Base-by-base conservation (phyloP, 2,329 filamentous ascomycete genomes). In the Penicillium brasilianum region DNA sequence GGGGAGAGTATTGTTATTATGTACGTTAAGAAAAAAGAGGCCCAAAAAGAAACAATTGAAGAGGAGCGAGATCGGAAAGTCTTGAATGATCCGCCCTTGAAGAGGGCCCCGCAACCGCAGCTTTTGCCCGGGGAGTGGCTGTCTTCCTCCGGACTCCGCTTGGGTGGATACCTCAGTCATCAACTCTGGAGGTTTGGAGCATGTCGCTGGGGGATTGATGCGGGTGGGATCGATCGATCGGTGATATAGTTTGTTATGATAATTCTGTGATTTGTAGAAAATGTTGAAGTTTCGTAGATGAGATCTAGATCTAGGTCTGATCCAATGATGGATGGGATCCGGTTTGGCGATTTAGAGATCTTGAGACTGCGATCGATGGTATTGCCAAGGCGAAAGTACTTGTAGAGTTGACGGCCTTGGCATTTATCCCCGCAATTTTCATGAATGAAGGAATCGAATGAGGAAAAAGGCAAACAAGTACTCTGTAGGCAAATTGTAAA, bases 111-210 rank as follows among this genome's bases (percentile, higher is more conserved):
- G 61, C 58, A 59, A 37, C 49, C 36, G 50, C 55, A 44, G 59
- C 30, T 50, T 57, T 62, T 52, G 46, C 60, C 63, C 68, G 68
- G 67, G 67, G 68, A 70, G 66, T 43, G 54, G 55, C 5, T 36
- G 41, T 8, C 41, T 43, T 62, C 51, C 68, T 70, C 68, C 68
- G 68, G 60, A 18, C 52, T 54, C 55, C 53, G 49, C 51, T 50
- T 43, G 43, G 37, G 28, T 58, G 44, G 44, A 50, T 36, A 44
- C 56, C 58, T 63, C 41, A 57, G 48, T 50, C 46, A 50, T 34
- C 46, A 20, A 50, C 9, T 3, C 25, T 28, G 25, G 25, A 28
- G 25, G 3, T 28, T 28, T 28, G 6, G 3, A 28, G 25, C 6
- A 28, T 28, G 25, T 3, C 25, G 25, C 3, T 28, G 6, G 25